Evolutionary conservation across 345 rosid species (phyloP), one percentile per base, ranked within the genome.

Genomic region (Garcia nutans): DNA sequence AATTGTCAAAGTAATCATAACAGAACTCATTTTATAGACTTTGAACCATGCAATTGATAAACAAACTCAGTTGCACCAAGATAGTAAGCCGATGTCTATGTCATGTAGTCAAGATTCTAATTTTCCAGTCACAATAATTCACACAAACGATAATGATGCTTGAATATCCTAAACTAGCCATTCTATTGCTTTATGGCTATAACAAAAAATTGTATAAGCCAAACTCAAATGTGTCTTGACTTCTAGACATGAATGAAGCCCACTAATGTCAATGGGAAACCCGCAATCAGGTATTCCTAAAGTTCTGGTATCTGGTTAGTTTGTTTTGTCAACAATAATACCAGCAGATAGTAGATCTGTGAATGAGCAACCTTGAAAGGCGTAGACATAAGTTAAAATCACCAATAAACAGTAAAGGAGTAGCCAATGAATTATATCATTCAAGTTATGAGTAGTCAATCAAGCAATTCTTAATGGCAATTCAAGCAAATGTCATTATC

Each of bases 1-100:
- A 41, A 62, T 52, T 70, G 74, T 12, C 44, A 50, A 76, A 62
- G 52, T 45, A 76, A 52, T 44, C 71, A 60, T 28, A 19, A 45
- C 47, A 19, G 15, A 61, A 13, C 50, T 12, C 24, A 57, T 37
- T 52, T 28, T 20, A 15, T 37, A 22, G 20, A 22, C 62, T 31
- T 74, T 56, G 19, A 15, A 61, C 22, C 12, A 8, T 31, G 23
- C 33, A 22, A 45, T 73, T 49, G 47, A 13, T 56, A 50, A 37
- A 68, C 56, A 31, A 45, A 28, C 2, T 58, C 59, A 65, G 11
- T 50, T 65, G 45, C 55, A 66, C 24, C 23, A 47, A 45, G 72
- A 24, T 2, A 41, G n/a, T 19, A 54, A 42, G 68, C 10, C 72
- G 28, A 59, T 45, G 44, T 19, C 41, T 17, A 60, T 49, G 23